Percentiles rank a stretch among this genome's conserved stretches.
These are phyloP conservation scores for Arabidopsis thaliana DNA, from an alignment of 345 rosid species.

Conservation along the genomic window TAIR10.1 NC_003076.8:23431001-23431500, in stretches of 20 bases:
- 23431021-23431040: conserved; percentile 25
- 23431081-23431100: conserved; percentile 12
- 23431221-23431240: neutral
- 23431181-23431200: neutral
- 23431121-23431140: neutral
- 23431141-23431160: neutral
- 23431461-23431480: conserved; percentile 81
- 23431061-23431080: conserved; percentile 4
- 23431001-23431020: conserved; percentile 29
- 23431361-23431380: neutral
- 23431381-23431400: conserved; percentile 11
- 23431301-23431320: conserved; percentile 5
- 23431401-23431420: conserved; percentile 6
- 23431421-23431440: conserved; percentile 28
- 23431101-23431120: conserved; percentile 20
- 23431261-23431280: too few species aligned
- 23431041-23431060: conserved; percentile 13
- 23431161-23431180: neutral
- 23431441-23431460: conserved; percentile 73
- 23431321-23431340: conserved; percentile 19
- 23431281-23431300: neutral
- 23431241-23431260: too few species aligned
- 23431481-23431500: conserved; percentile 53
- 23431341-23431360: neutral
- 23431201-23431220: neutral